Base-by-base conservation (phyloP, 352 stramenopile species). In the Thalassiosira ordinaria region DNA sequence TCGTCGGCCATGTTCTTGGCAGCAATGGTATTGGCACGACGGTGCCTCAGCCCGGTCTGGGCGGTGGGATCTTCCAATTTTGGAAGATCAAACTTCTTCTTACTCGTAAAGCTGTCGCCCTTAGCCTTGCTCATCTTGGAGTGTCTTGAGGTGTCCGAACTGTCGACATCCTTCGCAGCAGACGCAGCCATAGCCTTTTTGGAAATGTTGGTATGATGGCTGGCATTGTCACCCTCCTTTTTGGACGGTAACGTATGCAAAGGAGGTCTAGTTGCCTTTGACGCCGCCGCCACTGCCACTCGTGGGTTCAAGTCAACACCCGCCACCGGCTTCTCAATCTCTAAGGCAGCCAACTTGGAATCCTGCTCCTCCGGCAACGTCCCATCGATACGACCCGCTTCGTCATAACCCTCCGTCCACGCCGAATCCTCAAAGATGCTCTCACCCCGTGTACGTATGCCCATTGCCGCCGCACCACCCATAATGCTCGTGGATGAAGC, bases 1-100 rank as follows among this genome's bases (percentile, higher is more conserved):
- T 86, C 78, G 20, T 86, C 63, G 9, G 78, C 78, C 78, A 85
- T 80, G 41, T 22, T 44, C 59, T 72, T 83, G 26, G 69, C 63
- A n/a, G 55, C 73, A 31, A 72, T 81, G 14, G 55, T 67, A 33
- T 61, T 66, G 41, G 13, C 52, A 20, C 63, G 37, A 13, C 74
- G 65, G 29, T 83, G 74, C 37, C 66, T 51, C 13, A 83, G 26
- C 2, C 74, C 74, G 24, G 62, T 70, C n/a, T 8, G 47, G 59
- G 46, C 29, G 8, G 46, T 57, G 33, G 26, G 41, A 60, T 61
- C 27, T 24, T 56, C 56, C 41, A 52, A 3, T 6, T 18, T 18
- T 6, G 44, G 5, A 22, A 6, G 44, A 16, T 52, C 14, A 7
- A 46, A 46, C 14, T 7, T 14, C 7, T 14, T 14, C 37, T 46